These are phyloP conservation scores for Microcos paniculata DNA, from an alignment of 345 rosid species.

Conservation along the genomic window DNA sequence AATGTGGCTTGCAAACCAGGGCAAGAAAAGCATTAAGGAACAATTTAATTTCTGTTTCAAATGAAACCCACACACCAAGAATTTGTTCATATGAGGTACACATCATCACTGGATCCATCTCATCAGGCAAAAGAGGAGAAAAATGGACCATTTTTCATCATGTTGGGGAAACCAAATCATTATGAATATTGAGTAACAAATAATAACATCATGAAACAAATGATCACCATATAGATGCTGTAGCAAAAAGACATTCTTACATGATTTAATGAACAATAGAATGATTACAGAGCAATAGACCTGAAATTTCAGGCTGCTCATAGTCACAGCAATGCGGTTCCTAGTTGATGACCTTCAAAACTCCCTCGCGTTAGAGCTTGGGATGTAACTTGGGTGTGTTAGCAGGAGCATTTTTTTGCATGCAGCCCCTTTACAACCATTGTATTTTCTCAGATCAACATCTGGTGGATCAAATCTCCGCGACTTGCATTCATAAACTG, in stretches of 20 bases:
- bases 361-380: background rate
- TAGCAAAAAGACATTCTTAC: constrained; percentile 8
- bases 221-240: constrained; percentile 14
- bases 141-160: too few species aligned
- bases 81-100: background rate
- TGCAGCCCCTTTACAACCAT: background rate
- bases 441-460: background rate
- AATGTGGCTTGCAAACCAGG: background rate
- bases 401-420: background rate
- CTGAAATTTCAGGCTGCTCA: background rate
- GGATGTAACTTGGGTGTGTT: background rate
- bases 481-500: background rate
- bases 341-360: background rate
- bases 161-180: background rate
- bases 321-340: background rate
- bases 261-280: constrained; percentile 19
- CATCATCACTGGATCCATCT: background rate
- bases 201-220: constrained; percentile 2
- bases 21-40: too few species aligned
- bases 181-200: background rate
- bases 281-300: constrained; percentile 16
- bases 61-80: background rate
- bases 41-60: too few species aligned
- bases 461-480: background rate
- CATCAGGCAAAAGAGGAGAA: too few species aligned